Evolutionary conservation across 1,139 yeast genomes (phyloP), one percentile per base, ranked within the genome.

Genomic region (Diutina scorzettiae): DNA sequence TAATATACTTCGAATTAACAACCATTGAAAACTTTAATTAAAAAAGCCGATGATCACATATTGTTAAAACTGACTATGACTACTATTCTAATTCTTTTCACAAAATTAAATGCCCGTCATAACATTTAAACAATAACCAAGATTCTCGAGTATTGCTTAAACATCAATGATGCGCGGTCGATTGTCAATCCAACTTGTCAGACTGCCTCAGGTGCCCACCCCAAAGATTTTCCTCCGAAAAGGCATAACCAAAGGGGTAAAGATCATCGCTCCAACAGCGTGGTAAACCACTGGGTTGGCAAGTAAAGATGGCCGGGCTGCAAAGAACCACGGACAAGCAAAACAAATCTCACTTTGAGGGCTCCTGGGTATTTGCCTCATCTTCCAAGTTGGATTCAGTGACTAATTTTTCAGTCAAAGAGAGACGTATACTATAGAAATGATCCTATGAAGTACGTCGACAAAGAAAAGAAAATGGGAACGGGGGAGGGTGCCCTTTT

Each of bases 341-440:
- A 78, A 74, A 72, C 57, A 44, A 47, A 57, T 67, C 73, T 68
- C 72, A 72, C 73, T 63, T 74, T 75, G 93, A 85, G 95, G 95
- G 94, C 76, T 74, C 76, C 78, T 80, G 84, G 95, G 95, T 81
- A 81, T 81, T 81, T 72, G 73, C 72, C 95, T 84, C 95, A 86
- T 87, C 94, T 81, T 81, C 95, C 93, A 84, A 84, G 96, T 85
- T 87, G 95, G 95, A 84, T 82, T 84, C 94, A 83, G 94, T 86
- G 95, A 95, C 96, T 87, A 94, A 80, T 86, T 79, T 78, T 87
- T 82, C 94, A 85, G 94, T 81, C 94, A 85, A 81, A 83, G 94
- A 84, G 93, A 84, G 95, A 85, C 94, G 95, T 84, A 81, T 81
- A 84, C 96, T 86, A 89, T 89, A 89, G 96, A 89, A 87, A 89